Conservation (phyloP, 208 protist genomes). For the Trypanosoma grayi region DNA sequence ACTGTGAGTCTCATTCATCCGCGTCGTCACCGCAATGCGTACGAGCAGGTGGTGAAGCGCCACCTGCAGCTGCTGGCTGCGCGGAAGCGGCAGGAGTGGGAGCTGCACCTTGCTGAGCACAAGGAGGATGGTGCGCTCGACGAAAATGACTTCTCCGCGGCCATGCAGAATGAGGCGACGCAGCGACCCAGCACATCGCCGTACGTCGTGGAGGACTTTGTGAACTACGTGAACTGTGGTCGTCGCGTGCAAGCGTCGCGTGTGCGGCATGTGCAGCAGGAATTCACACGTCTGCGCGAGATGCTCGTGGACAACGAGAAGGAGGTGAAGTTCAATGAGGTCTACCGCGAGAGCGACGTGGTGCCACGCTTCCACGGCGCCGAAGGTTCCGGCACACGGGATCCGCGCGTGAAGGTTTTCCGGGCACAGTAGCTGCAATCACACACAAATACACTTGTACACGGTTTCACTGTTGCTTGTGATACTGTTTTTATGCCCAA, state of each 20-base stretch:
- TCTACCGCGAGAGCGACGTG: constrained; percentile 50
- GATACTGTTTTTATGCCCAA: too few relatives aligned
- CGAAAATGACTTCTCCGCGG: constrained; percentile 49
- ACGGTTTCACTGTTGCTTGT: too few relatives aligned
- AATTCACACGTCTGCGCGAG: constrained; percentile 57
- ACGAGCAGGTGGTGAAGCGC: constrained; percentile 50
- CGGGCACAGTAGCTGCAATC: constrained; percentile 15
- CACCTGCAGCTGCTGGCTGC: constrained; percentile 48
- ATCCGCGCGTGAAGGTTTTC: constrained; percentile 60
- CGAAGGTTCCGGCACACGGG: constrained; percentile 32
- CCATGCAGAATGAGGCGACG: constrained; percentile 54
- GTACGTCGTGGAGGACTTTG: constrained; percentile 88
- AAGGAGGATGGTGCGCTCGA: constrained; percentile 45
- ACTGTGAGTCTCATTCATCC: constrained; percentile 86
- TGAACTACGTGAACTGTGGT: constrained; percentile 88
- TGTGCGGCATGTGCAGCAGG: constrained; percentile 43
- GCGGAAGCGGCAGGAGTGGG: constrained; percentile 65
- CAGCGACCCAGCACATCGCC: constrained; percentile 55
- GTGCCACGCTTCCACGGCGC: constrained; percentile 43
- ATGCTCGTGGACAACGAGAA: constrained; percentile 42
- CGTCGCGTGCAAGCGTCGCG: constrained; percentile 54
- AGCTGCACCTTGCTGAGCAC: constrained; percentile 36
- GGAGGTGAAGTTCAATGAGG: constrained; percentile 36
- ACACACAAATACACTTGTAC: too few relatives aligned
- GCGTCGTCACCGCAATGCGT: constrained; percentile 69